A percentile compares a stretch with the other conserved stretches of the same genome.
These are phyloP conservation scores for Teunomyces stri DNA, from an alignment of 805 yeast species.

Conservation along the genomic window DNA sequence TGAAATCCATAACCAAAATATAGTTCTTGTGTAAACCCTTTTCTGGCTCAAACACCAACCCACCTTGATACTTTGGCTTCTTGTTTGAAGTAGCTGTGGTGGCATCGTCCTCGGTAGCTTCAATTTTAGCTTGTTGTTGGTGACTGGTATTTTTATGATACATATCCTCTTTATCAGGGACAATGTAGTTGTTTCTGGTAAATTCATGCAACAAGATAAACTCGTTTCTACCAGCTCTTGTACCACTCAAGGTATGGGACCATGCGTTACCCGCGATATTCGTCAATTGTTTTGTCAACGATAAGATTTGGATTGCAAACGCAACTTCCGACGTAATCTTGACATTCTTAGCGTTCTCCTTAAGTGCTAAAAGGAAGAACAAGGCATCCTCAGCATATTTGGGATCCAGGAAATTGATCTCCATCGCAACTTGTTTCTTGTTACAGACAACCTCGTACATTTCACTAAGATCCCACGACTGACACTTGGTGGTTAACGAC, in stretches of 20 bases:
- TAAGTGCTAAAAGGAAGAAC: conserved; percentile 64
- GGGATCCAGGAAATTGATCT: conserved; percentile 68
- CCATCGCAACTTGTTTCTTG: conserved; percentile 58
- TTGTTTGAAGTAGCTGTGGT: conserved; percentile 51
- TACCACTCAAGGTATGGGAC: conserved; percentile 92
- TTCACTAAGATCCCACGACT: conserved; percentile 89
- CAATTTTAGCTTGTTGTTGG: conserved; percentile 34
- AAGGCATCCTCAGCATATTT: conserved; percentile 65
- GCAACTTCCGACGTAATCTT: conserved; percentile 75
- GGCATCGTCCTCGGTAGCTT: conserved; percentile 39
- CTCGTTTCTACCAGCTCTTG: conserved; percentile 95
- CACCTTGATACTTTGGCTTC: conserved; percentile 84
- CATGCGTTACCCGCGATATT: conserved; percentile 96
- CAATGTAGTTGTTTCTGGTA: conserved; percentile 70
- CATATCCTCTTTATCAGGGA: conserved; percentile 76
- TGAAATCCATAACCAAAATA: conserved; percentile 95
- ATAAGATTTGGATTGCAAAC: conserved; percentile 76
- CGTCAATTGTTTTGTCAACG: conserved; percentile 87
- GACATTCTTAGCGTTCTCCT: conserved; percentile 66
- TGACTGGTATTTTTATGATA: conserved; percentile 34
- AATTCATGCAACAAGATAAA: conserved; percentile 91
- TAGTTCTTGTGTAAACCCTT: conserved; percentile 89
- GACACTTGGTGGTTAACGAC: conserved; percentile 86
- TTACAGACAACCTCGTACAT: conserved; percentile 83
- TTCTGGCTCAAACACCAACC: conserved; percentile 95